Percentiles rank a stretch among this genome's conserved stretches.
Conservation (phyloP, 2,329 filamentous ascomycete species). For the Boeremia exigua region DNA sequence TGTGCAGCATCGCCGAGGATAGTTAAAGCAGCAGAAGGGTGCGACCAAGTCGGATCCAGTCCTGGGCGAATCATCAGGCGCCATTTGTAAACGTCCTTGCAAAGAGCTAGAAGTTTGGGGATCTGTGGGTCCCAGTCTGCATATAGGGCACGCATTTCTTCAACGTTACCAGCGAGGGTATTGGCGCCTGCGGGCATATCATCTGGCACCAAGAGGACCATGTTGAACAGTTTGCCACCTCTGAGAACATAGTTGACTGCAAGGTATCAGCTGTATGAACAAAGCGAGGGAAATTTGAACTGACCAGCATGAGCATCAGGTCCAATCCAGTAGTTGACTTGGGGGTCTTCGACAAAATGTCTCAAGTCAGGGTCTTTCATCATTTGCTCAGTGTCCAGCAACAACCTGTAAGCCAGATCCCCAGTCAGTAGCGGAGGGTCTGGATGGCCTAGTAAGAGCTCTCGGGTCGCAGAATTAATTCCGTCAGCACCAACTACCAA, state of each 20-base stretch:
- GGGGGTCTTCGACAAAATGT: conserved; percentile 54
- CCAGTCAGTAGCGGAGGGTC: conserved; percentile 59
- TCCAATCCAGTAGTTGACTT: conserved; percentile 61
- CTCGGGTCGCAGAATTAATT: conserved; percentile 54
- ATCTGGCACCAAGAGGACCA: conserved; percentile 59
- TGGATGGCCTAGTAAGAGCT: conserved; percentile 52
- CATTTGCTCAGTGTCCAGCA: conserved; percentile 56
- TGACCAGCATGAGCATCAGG: conserved; percentile 55
- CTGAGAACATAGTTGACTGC: conserved; percentile 59
- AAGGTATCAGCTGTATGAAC: conserved; percentile 1
- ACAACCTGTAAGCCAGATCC: conserved; percentile 58
- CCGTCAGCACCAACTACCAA: conserved; percentile 58
- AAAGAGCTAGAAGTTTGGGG: conserved; percentile 63
- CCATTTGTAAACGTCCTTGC: conserved; percentile 67
- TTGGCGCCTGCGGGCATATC: conserved; percentile 55
- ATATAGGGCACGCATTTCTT: conserved; percentile 62
- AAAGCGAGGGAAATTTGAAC: not conserved
- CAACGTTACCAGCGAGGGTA: conserved; percentile 58
- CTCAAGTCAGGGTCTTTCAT: conserved; percentile 55
- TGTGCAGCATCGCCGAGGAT: conserved; percentile 70
- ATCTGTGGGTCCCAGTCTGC: conserved; percentile 63
- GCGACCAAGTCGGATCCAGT: conserved; percentile 62
- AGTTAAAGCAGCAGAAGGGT: conserved; percentile 62
- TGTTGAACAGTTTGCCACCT: conserved; percentile 58
- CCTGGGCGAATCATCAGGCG: conserved; percentile 63